phyloP scores from a whole-genome alignment of 139 green algal species.

The Volvox africanus region DNA sequence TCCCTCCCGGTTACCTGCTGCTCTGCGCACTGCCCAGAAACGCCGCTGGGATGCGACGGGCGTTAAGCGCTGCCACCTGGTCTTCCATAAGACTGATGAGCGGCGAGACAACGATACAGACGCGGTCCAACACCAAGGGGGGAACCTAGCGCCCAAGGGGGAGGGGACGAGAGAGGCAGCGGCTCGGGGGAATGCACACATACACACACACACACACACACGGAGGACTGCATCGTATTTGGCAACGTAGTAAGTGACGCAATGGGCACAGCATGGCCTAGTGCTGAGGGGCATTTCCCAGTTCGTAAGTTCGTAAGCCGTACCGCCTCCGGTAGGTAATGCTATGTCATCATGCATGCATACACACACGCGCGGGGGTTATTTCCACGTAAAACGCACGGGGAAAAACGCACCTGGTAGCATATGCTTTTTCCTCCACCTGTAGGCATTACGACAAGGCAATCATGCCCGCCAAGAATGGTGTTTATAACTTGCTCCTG shows the following conservation, averaged over 20 bases:
- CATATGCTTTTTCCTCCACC: slow-evolving; percentile 90
- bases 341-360: neutral
- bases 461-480: slow-evolving; percentile 78
- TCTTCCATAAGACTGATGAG: slow-evolving; percentile 97
- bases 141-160: slow-evolving; percentile 51
- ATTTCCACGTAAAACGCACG: too few species aligned
- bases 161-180: too few species aligned
- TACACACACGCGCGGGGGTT: neutral
- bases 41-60: slow-evolving; percentile 63
- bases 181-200: too few species aligned
- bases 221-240: too few species aligned
- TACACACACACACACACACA: too few species aligned
- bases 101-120: slow-evolving; percentile 74
- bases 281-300: too few species aligned
- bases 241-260: too few species aligned
- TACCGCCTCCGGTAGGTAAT: too few species aligned
- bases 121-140: slow-evolving; percentile 55
- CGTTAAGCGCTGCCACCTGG: slow-evolving; percentile 73
- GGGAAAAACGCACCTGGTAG: slow-evolving; percentile 78
- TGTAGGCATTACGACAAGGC: slow-evolving; percentile 95
- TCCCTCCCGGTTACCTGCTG: slow-evolving; percentile 24
- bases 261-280: too few species aligned
- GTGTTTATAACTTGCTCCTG: slow-evolving; percentile 77
- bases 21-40: slow-evolving; percentile 76
- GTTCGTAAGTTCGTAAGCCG: too few species aligned